A percentile compares a stretch with the other conserved stretches of the same genome.
phyloP scores from a whole-genome alignment of 2,329 filamentous ascomycete genomes.

The Pyrenochaeta sp. region DNA sequence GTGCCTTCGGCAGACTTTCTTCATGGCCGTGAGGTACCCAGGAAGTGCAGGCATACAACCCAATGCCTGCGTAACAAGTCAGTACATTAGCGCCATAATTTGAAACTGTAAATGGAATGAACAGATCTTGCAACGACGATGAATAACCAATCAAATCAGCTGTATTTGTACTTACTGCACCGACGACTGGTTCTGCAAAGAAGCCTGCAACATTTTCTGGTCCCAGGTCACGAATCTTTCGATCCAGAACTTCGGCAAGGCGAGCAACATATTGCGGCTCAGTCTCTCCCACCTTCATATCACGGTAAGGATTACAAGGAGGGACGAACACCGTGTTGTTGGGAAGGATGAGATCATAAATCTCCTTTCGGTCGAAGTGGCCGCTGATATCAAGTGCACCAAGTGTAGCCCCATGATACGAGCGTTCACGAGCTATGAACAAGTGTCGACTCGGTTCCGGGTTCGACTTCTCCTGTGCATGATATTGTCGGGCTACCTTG shows the following conservation, averaged over 20 bases:
- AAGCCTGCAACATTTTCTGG: conserved; percentile 74
- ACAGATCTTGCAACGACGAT: no score
- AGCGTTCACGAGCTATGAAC: conserved; percentile 70
- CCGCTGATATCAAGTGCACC: conserved; percentile 71
- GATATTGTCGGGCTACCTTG: conserved; percentile 73
- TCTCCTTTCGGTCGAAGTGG: conserved; percentile 65
- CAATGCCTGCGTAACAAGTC: conserved; percentile 58
- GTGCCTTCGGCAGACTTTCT: conserved; percentile 71
- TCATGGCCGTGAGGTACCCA: conserved; percentile 75
- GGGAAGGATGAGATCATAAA: conserved; percentile 68
- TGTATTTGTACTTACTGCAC: conserved; percentile 69
- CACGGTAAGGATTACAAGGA: conserved; percentile 72
- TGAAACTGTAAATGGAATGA: neutral
- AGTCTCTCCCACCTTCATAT: conserved; percentile 59
- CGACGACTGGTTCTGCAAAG: conserved; percentile 75
- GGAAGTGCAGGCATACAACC: conserved; percentile 71
- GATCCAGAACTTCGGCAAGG: conserved; percentile 70
- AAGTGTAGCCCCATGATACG: conserved; percentile 75
- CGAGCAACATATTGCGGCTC: conserved; percentile 66
- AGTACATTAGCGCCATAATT: conserved; percentile 1
- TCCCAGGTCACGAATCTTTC: conserved; percentile 68
- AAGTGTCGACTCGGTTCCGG: conserved; percentile 62
- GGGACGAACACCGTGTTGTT: conserved; percentile 67
- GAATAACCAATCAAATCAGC: no score
- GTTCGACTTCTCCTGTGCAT: conserved; percentile 58